phyloP scores from a whole-genome alignment of 2,329 filamentous ascomycete species.

The Colletotrichum costaricense region DNA sequence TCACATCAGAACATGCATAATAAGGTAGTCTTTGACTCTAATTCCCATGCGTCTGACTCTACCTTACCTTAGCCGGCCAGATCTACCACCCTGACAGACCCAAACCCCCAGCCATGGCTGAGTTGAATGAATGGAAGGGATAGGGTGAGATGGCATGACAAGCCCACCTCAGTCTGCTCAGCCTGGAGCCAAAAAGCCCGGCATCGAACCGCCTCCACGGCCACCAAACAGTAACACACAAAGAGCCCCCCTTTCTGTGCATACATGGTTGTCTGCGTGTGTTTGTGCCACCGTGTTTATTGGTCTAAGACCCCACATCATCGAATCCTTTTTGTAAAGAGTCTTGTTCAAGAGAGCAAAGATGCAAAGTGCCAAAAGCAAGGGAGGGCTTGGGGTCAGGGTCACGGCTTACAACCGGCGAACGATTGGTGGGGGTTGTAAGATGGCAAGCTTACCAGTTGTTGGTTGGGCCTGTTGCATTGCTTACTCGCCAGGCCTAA shows the following conservation, averaged over 20 bases:
- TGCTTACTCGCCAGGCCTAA: neutral
- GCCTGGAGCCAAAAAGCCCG: neutral
- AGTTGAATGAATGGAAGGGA: conserved; percentile 23
- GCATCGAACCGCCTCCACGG: too few species aligned
- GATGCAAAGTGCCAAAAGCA: neutral
- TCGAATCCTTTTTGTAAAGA: conserved; percentile 3
- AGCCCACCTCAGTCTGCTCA: conserved; percentile 6
- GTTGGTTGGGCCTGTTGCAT: conserved; percentile 5
- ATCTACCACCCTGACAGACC: neutral
- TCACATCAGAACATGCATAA: neutral
- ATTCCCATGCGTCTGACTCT: conserved; percentile 15
- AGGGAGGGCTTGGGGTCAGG: conserved; percentile 7
- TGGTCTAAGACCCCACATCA: conserved; percentile 1
- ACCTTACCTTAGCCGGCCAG: neutral
- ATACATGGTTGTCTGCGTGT: neutral
- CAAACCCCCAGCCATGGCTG: conserved; percentile 27
- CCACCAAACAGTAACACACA: neutral
- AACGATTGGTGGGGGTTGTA: conserved; percentile 20
- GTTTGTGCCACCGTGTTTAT: neutral
- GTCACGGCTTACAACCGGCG: neutral
- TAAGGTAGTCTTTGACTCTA: conserved; percentile 11
- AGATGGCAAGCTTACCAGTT: neutral
- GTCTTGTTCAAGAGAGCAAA: conserved; percentile 10
- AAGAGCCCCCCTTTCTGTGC: conserved; percentile 4
- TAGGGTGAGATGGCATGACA: conserved; percentile 10